Evolutionary conservation across 768 basidiomycete genomes (phyloP).

Genomic region (Lentinula edodes): DNA sequence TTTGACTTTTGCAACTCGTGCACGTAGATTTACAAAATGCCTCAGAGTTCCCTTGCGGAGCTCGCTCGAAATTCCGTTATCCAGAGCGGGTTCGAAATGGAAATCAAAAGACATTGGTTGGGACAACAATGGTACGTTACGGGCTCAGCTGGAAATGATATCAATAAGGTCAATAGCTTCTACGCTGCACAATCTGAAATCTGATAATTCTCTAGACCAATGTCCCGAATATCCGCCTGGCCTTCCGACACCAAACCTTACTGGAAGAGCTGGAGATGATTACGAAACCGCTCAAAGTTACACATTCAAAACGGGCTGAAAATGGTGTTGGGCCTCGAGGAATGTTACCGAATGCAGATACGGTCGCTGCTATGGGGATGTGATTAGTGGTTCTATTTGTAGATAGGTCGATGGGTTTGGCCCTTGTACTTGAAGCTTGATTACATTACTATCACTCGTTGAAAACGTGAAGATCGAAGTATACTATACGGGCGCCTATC

Average conservation of each 20-base stretch:
- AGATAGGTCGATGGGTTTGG: not conserved
- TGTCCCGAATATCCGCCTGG: conserved; percentile 85
- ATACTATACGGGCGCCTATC: not conserved
- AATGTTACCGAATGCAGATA: not conserved
- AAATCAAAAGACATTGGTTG: conserved; percentile 92
- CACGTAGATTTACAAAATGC: conserved; percentile 87
- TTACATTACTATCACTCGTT: too few species aligned
- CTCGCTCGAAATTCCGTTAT: conserved; percentile 96
- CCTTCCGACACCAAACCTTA: conserved; percentile 88
- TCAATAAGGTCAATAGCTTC: conserved; percentile 66
- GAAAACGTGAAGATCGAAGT: too few species aligned
- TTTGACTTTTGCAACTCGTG: too few species aligned
- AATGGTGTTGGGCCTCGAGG: not conserved
- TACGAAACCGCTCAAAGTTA: conserved; percentile 11
- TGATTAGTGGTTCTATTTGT: not conserved
- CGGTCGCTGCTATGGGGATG: conserved; percentile 2
- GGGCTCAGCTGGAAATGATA: conserved; percentile 92
- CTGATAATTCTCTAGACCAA: conserved; percentile 63
- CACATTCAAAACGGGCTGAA: not conserved
- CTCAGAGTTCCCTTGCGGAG: conserved; percentile 91
- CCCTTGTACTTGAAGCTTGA: too few species aligned
- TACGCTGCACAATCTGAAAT: not conserved
- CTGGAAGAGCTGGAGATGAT: conserved; percentile 80
- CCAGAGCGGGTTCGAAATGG: conserved; percentile 98
- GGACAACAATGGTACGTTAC: conserved; percentile 92